Percentiles rank a stretch among this genome's conserved stretches.
Conservation (phyloP, 352 stramenopile species). For the Globisporangium polare region DNA sequence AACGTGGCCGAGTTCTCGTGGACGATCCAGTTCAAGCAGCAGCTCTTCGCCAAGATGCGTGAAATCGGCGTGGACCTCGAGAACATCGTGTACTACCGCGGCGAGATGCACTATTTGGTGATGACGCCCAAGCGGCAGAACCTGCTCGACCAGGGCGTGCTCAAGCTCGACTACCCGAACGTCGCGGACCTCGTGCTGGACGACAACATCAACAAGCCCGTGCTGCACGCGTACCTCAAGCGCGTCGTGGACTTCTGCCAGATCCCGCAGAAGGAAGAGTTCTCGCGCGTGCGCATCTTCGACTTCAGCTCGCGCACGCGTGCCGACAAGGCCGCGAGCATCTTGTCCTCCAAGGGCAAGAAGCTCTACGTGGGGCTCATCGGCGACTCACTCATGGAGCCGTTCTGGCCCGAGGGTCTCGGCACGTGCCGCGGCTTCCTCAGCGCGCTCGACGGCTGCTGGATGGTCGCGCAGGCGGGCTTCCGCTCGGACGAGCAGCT, state of each 20-base stretch:
- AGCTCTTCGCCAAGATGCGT: constrained; percentile 77
- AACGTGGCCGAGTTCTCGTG: constrained; percentile 79
- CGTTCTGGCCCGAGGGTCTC: constrained; percentile 83
- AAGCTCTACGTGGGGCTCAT: constrained; percentile 80
- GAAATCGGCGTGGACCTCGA: constrained; percentile 72
- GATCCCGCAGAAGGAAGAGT: constrained; percentile 64
- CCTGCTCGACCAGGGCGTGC: constrained; percentile 65
- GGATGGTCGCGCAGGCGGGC: constrained; percentile 73
- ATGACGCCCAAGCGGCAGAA: constrained; percentile 81
- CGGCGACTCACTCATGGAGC: constrained; percentile 77
- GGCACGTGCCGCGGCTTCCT: constrained; percentile 82
- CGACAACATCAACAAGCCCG: constrained; percentile 59
- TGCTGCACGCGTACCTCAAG: constrained; percentile 62
- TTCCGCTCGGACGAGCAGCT: constrained; percentile 69
- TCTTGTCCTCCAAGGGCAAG: constrained; percentile 58
- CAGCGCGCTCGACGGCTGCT: constrained; percentile 67
- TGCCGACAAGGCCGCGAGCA: constrained; percentile 66
- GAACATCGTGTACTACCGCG: constrained; percentile 85
- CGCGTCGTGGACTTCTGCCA: constrained; percentile 68
- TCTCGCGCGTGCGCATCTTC: constrained; percentile 70
- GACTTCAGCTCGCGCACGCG: constrained; percentile 81
- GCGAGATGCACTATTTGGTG: constrained; percentile 85
- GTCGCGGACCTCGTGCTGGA: constrained; percentile 58
- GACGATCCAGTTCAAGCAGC: constrained; percentile 85
- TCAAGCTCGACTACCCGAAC: constrained; percentile 65